phyloP scores from a whole-genome alignment of 176 grass and related monocot species.

The Carex scoparia region DNA sequence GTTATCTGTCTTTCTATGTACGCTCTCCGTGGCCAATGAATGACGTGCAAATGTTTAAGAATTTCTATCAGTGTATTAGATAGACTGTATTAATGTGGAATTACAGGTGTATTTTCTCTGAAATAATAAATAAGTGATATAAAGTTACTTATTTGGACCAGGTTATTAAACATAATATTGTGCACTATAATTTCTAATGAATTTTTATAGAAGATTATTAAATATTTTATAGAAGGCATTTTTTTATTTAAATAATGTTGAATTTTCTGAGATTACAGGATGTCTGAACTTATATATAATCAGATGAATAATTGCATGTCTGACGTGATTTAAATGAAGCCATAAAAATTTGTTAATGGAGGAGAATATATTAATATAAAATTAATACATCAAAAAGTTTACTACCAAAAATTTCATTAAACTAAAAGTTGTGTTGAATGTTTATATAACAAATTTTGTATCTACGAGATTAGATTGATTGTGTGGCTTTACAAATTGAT shows the following conservation, averaged over 20 bases:
- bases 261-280: neutral
- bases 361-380: neutral
- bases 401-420: neutral
- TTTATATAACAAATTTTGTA: neutral
- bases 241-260: neutral
- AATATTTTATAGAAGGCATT: too few relatives aligned
- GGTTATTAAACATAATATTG: neutral
- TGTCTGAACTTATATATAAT: neutral
- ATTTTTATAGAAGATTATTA: too few relatives aligned
- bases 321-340: neutral
- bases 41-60: neutral
- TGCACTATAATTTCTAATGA: neutral
- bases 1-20: neutral
- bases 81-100: neutral
- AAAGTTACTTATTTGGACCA: neutral
- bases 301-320: neutral
- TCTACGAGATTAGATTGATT: neutral
- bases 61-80: neutral
- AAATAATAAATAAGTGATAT: neutral
- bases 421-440: neutral
- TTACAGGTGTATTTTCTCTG: neutral
- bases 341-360: neutral
- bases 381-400: neutral
- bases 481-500: neutral
- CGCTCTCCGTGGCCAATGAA: neutral